Evolutionary conservation across 352 stramenopile genomes (phyloP).

Genomic region (Paralagenidium karlingii): DNA sequence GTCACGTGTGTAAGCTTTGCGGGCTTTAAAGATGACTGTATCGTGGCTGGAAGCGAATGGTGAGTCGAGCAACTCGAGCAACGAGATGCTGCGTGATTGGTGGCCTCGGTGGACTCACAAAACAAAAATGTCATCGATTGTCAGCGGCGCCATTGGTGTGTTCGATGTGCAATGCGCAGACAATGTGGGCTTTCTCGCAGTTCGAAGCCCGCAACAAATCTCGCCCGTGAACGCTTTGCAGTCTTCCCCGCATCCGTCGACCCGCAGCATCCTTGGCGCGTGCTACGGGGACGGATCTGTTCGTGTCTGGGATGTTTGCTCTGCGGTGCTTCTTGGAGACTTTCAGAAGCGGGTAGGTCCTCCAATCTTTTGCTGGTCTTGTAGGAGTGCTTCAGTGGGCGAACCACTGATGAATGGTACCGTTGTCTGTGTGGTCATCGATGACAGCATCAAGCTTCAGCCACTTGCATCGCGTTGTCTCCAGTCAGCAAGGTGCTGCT

Average conservation of each 20-base stretch:
- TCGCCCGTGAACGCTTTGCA: slow-evolving; percentile 38
- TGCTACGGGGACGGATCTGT: slow-evolving; percentile 53
- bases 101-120: no score
- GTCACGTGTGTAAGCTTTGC: slow-evolving; percentile 54
- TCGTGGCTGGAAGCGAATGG: slow-evolving; percentile 57
- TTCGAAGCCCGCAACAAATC: slow-evolving; percentile 27
- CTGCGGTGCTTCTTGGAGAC: slow-evolving; percentile 33
- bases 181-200: slow-evolving; percentile 26
- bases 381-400: not conserved
- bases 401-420: not conserved
- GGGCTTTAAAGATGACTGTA: slow-evolving; percentile 58
- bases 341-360: no score
- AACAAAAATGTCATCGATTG: no score
- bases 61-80: slow-evolving; percentile 3
- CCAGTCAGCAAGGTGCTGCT: slow-evolving; percentile 62
- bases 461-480: slow-evolving; percentile 42
- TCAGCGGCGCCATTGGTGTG: slow-evolving; percentile 44
- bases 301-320: slow-evolving; percentile 49
- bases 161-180: slow-evolving; percentile 50
- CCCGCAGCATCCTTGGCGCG: slow-evolving; percentile 32
- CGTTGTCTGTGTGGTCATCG: not conserved
- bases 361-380: not conserved
- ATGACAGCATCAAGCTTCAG: slow-evolving; percentile 37
- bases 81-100: no score
- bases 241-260: slow-evolving; percentile 46